phyloP scores from a whole-genome alignment of 2,329 filamentous ascomycete species.

The Microsporum ferrugineum region DNA sequence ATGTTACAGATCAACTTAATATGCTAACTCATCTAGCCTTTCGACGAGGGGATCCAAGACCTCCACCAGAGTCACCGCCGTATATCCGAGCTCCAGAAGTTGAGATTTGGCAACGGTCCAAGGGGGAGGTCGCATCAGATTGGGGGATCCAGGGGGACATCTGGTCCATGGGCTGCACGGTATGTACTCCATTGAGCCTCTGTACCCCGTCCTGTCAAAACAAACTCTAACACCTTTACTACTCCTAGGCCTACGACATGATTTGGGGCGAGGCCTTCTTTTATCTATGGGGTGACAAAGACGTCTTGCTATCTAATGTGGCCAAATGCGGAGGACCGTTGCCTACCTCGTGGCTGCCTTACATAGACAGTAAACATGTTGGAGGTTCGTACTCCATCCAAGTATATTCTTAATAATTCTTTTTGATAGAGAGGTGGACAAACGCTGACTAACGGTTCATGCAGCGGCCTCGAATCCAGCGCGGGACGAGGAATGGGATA shows the following conservation, averaged over 20 bases:
- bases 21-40: background rate
- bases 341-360: conserved; percentile 1
- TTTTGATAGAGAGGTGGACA: background rate
- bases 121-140: background rate
- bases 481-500: conserved; percentile 5
- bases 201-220: background rate
- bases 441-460: background rate
- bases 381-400: background rate
- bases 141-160: conserved; percentile 6
- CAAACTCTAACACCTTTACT: background rate
- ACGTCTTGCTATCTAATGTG: background rate
- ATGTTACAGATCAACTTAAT: background rate
- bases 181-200: background rate
- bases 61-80: conserved; percentile 1
- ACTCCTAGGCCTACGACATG: conserved; percentile 2
- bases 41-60: background rate
- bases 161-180: conserved; percentile 7
- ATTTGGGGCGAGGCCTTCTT: conserved; percentile 3
- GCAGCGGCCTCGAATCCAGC: background rate
- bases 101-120: conserved; percentile 5
- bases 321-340: conserved; percentile 7
- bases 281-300: background rate
- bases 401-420: background rate
- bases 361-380: conserved; percentile 1
- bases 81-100: conserved; percentile 7